A percentile compares a stretch with the other conserved stretches of the same genome.
These are phyloP conservation scores for Botrytis fragariae DNA, from an alignment of 2,329 filamentous ascomycete genomes.

Conservation along the genomic window DNA sequence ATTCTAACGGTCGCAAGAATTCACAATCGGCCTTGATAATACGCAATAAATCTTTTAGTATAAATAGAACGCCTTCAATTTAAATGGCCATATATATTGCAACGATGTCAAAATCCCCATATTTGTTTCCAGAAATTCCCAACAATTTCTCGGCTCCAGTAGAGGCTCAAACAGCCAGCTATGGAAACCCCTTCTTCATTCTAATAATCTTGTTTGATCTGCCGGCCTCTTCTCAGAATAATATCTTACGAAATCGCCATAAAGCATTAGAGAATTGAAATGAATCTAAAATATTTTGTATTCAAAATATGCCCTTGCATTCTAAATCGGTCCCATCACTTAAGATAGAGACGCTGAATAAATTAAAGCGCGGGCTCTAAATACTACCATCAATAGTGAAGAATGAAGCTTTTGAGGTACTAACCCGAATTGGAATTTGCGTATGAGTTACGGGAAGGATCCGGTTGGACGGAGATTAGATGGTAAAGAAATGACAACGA, in stretches of 20 bases:
- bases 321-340: background rate
- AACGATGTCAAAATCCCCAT: background rate
- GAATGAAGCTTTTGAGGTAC: too few species aligned
- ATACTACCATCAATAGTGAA: too few species aligned
- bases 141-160: background rate
- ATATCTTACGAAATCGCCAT: background rate
- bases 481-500: too few species aligned
- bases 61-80: background rate
- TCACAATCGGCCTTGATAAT: background rate
- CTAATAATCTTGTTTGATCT: background rate
- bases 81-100: background rate
- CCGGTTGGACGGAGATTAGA: too few species aligned
- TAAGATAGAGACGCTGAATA: too few species aligned
- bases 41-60: background rate
- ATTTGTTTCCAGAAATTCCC: background rate
- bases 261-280: background rate
- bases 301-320: background rate
- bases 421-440: too few species aligned
- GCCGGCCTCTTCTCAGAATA: background rate
- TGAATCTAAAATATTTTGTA: background rate
- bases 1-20: background rate
- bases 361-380: too few species aligned
- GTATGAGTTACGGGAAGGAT: too few species aligned
- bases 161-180: background rate
- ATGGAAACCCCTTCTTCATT: background rate